Evolutionary conservation across 305 asterid species (phyloP).

Genomic region (Fraxinus xanthoxyloides): DNA sequence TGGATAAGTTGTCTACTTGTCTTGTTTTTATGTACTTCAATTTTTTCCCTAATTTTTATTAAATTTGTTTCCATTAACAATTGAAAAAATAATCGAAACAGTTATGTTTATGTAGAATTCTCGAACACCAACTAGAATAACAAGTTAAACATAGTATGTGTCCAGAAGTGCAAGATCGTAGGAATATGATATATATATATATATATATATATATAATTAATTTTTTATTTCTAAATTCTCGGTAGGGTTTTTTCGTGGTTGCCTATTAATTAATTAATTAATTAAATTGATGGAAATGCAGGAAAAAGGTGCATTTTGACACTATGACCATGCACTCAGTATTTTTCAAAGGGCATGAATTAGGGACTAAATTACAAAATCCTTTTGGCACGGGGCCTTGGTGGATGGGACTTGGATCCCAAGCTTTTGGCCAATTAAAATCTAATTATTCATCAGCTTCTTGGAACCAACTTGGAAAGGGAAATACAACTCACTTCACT

Average conservation of each 20-base stretch:
- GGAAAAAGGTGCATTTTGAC: background rate
- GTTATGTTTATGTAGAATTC: too few relatives aligned
- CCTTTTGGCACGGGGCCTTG: background rate
- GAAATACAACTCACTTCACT: background rate
- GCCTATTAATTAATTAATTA: background rate
- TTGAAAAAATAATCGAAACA: too few relatives aligned
- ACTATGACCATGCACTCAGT: background rate
- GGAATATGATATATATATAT: background rate
- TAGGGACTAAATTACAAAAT: background rate
- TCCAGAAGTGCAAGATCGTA: background rate
- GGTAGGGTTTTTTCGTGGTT: background rate
- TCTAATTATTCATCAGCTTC: background rate
- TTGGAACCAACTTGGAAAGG: background rate
- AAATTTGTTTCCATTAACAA: background rate
- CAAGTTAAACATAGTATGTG: background rate
- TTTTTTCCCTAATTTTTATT: too few relatives aligned
- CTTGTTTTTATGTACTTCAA: background rate
- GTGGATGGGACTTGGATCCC: background rate
- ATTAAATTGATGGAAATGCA: background rate
- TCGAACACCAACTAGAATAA: background rate
- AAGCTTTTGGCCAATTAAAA: background rate
- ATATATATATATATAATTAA: too few relatives aligned
- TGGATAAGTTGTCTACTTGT: background rate
- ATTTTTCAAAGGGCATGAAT: background rate
- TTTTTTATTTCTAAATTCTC: background rate